These are phyloP conservation scores for Boletus putidus DNA, from an alignment of 1,284 basidiomycete species.

Conservation along the genomic window DNA sequence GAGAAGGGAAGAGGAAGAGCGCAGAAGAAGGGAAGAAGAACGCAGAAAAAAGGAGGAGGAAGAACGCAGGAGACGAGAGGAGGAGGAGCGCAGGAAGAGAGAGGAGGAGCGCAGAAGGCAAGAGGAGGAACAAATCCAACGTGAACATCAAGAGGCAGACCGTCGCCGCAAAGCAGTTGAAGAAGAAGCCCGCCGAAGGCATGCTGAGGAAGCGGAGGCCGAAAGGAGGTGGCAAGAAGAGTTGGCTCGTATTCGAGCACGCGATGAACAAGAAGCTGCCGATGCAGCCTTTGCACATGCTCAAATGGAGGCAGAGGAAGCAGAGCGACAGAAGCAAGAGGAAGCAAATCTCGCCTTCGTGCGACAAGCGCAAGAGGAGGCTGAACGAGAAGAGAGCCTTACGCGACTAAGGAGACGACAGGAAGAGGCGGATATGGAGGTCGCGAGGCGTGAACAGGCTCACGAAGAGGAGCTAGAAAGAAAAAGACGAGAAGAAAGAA, in stretches of 20 bases:
- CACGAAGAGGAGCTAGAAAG: constrained; percentile 42
- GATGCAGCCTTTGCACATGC: constrained; percentile 39
- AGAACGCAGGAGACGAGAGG: constrained; percentile 19
- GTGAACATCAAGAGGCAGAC: constrained; percentile 27
- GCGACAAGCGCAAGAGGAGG: constrained; percentile 35
- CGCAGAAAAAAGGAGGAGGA: constrained; percentile 9
- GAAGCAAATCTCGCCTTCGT: constrained; percentile 35
- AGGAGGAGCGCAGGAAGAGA: constrained; percentile 25
- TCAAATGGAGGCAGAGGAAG: constrained; percentile 38
- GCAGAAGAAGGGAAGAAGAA: constrained; percentile 15
- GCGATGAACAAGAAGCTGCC: constrained; percentile 37
- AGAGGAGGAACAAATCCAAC: constrained; percentile 25
- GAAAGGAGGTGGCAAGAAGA: constrained; percentile 38
- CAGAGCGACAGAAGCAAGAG: constrained; percentile 34
- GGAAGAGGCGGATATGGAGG: constrained; percentile 36
- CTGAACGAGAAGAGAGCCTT: constrained; percentile 30
- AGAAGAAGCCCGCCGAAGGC: constrained; percentile 15
- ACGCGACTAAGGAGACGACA: constrained; percentile 28
- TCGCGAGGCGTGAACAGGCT: constrained; percentile 39
- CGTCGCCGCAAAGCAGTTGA: constrained; percentile 20
- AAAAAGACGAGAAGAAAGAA: constrained; percentile 38
- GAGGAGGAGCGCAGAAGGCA: constrained; percentile 25
- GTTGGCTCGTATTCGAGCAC: constrained; percentile 34
- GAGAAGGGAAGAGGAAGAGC: constrained; percentile 11
- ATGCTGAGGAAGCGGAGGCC: constrained; percentile 31